Base-by-base conservation (phyloP, 805 yeast species). In the Wickerhamiella vanderwaltii region DNA sequence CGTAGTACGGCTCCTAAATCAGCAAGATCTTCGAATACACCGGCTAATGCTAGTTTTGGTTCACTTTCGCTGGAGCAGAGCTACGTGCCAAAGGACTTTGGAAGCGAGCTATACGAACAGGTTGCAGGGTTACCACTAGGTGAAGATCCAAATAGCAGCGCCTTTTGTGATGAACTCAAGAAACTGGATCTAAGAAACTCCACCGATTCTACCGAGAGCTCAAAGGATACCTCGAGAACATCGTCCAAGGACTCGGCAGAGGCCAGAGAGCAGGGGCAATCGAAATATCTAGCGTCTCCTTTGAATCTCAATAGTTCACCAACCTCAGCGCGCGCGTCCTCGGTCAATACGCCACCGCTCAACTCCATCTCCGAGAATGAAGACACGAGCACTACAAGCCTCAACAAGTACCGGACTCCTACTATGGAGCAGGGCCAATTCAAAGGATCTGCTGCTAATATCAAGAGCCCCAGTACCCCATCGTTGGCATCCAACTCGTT, bases 381-480 rank as follows among this genome's bases (percentile, higher is more conserved):
- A 26, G 17, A 22, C 3, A 17, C 35, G 24, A 17, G 24, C 12
- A n/a, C 17, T 9, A 4, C 15, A 7, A 17, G 24, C 6, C 26
- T 22, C 11, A 20, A 13, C 26, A 20, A 22, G 36, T 20, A 17
- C 17, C 18, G 19, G 12, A 33, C 36, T n/a, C 36, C 36, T 5
- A 20, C 26, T 5, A 22, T 33, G 31, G 39, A 25, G 13, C 39
- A 35, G 24, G 6, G 19, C 7, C 31, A 24, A 24, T 35, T 35
- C 24, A 26, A 35, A 26, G 23, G 31, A 4, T 9, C 31, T 16
- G 13, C 31, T 9, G 17, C 17, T 3, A 20, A 15, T 9, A 13
- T 37, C 13, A 37, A 37, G 9, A 37, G 40, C 28, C 40, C 40
- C 3, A 37, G 34, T 22, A 37, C 40, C 2, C 40, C 40, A 1